These are phyloP conservation scores for Colletotrichum sp. DNA, from an alignment of 2,329 filamentous ascomycete genomes.

Conservation along the genomic window DNA sequence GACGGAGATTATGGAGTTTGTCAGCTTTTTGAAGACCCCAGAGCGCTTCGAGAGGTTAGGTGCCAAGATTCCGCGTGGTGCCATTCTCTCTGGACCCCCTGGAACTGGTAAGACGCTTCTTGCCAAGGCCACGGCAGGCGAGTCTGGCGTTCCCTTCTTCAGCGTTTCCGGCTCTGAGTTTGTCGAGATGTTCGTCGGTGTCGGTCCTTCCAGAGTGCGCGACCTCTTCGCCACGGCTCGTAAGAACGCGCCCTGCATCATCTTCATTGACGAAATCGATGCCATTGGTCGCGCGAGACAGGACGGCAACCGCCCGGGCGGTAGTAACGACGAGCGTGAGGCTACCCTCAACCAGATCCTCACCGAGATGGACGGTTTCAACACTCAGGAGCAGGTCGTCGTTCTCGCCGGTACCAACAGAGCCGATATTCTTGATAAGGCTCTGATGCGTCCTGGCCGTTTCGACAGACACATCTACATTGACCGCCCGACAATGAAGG, in stretches of 20 bases:
- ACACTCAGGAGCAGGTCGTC: slow-evolving; percentile 94
- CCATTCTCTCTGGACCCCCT: slow-evolving; percentile 95
- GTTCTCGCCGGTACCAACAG: slow-evolving; percentile 97
- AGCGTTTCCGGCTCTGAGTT: slow-evolving; percentile 98
- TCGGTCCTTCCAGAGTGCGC: slow-evolving; percentile 92
- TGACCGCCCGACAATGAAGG: slow-evolving; percentile 95
- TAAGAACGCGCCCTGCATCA: slow-evolving; percentile 97
- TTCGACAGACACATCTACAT: slow-evolving; percentile 98
- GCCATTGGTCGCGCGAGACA: slow-evolving; percentile 91
- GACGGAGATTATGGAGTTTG: slow-evolving; percentile 98
- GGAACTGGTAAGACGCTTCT: slow-evolving; percentile 98
- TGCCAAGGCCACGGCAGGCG: slow-evolving; percentile 95
- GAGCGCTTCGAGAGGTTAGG: slow-evolving; percentile 91
- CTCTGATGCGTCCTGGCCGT: slow-evolving; percentile 88
- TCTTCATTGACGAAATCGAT: slow-evolving; percentile 99
- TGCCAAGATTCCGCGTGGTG: slow-evolving; percentile 96
- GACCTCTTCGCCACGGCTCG: slow-evolving; percentile 94
- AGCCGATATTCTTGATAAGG: slow-evolving; percentile 92
- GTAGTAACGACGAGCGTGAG: slow-evolving; percentile 94
- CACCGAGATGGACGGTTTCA: slow-evolving; percentile 99
- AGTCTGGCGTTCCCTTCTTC: slow-evolving; percentile 97
- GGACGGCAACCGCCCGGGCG: slow-evolving; percentile 70
- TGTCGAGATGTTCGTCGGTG: slow-evolving; percentile 99
- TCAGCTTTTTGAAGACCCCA: slow-evolving; percentile 94
- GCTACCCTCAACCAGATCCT: slow-evolving; percentile 97